Evolutionary conservation across 176 grass and related monocot genomes (phyloP), one percentile per base, ranked within the genome.

Genomic region (Leersia perrieri): DNA sequence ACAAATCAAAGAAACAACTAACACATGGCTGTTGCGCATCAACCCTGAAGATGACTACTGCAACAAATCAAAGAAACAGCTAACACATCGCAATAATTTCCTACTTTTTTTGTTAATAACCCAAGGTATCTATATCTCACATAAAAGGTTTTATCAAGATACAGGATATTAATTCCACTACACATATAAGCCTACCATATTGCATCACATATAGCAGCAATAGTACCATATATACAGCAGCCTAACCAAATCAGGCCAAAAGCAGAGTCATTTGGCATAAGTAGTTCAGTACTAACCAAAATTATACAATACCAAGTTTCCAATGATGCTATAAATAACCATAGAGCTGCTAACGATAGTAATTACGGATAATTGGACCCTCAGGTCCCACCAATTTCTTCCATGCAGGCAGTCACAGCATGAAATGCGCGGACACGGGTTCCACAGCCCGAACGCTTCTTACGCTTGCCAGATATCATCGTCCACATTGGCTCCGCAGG

Each of bases 381-480:
- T 89, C 83, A 81, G 49, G 73, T 80, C 31, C 72, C 44, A 0
- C 78, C 82, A 71, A 81, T 77, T 38, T 91, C 75, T 60, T 91
- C 86, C n/a, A 84, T 31, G 1, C 72, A 70, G 34, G 75, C 3
- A 0, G 57, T 64, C 16, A 64, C 29, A 3, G 76, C 65, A 53
- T 75, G 71, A 22, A 80, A 34, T 30, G 86, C 49, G 0, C 67
- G 72, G 0, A 88, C 60, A 7, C 61, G 28, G 40, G 76, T 40
- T 45, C 81, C 77, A 28, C 89, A 87, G 45, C 89, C 65, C 1
- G 83, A 78, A 35, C 79, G 61, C 83, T 86, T 89, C 83, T 89
- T 82, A 26, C 81, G 58, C 20, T 84, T 76, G 9, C 79, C 62
- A 0, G 83, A 41, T 5, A 86, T 90, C 78, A 86, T 82, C 25